Evolutionary conservation across 495 filamentous ascomycete genomes (phyloP).

Genomic region (Hypoxylon subgilvum): DNA sequence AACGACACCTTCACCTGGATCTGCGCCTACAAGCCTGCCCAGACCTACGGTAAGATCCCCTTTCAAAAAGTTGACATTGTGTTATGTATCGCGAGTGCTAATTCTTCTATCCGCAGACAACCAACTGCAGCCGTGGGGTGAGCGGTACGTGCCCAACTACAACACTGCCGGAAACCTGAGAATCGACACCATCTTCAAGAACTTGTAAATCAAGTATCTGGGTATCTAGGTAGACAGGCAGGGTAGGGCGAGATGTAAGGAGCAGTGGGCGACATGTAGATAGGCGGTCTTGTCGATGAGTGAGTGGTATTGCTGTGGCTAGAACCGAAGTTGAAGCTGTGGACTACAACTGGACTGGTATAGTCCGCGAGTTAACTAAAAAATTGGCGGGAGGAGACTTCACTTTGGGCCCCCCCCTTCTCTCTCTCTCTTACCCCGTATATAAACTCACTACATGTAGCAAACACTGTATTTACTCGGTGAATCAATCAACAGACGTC

Average conservation of each 20-base stretch:
- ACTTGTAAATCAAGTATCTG: slow-evolving; percentile 6
- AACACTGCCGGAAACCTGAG: slow-evolving; percentile 14
- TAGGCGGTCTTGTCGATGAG: slow-evolving; percentile 2
- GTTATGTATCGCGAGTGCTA: slow-evolving; percentile 24
- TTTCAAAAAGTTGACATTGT: not conserved
- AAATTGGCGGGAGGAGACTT: not conserved
- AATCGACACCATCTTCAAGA: slow-evolving; percentile 33
- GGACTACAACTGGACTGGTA: too few species aligned
- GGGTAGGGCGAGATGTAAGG: not conserved
- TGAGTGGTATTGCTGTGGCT: not conserved
- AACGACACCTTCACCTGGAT: slow-evolving; percentile 45
- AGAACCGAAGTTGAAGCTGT: too few species aligned
- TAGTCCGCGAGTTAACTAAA: not conserved
- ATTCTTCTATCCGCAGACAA: slow-evolving; percentile 20
- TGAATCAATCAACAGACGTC: too few species aligned
- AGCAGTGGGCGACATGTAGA: not conserved
- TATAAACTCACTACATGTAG: not conserved
- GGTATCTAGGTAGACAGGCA: too few species aligned
- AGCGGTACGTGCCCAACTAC: slow-evolving; percentile 32
- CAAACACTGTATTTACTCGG: too few species aligned
- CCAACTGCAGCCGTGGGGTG: slow-evolving; percentile 31
- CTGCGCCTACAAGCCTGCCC: slow-evolving; percentile 45
- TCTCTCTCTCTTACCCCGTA: too few species aligned
- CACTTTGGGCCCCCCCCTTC: not conserved
- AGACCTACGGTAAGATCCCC: slow-evolving; percentile 50